Conservation (phyloP, 202 grass and related monocot genomes). For the Saccharum hybrid region DNA sequence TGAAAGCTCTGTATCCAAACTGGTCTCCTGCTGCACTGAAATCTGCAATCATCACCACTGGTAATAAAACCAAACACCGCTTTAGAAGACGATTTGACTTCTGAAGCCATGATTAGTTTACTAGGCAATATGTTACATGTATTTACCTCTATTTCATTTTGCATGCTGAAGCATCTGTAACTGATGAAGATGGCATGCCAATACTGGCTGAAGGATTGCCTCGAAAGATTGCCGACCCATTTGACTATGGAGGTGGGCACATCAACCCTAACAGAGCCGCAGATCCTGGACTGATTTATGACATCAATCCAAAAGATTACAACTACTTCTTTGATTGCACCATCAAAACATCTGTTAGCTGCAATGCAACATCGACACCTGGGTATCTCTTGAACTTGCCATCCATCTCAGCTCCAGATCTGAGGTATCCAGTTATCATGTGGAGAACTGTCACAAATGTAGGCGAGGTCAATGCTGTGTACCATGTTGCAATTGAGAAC, state of each 20-base stretch:
- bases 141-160: neutral
- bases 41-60: constrained; percentile 70
- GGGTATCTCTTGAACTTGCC: constrained; percentile 49
- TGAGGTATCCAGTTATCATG: constrained; percentile 21
- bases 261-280: constrained; percentile 50
- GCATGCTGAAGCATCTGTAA: constrained; percentile 48
- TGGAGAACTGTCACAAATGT: constrained; percentile 52
- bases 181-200: constrained; percentile 36
- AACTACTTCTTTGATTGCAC: constrained; percentile 46
- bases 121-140: too few relatives aligned
- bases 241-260: constrained; percentile 64
- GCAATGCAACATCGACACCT: neutral
- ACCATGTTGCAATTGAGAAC: constrained; percentile 36
- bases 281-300: constrained; percentile 50
- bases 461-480: constrained; percentile 34
- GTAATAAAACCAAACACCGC: constrained; percentile 12
- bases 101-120: too few relatives aligned
- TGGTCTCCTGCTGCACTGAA: constrained; percentile 70
- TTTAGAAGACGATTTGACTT: too few relatives aligned
- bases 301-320: constrained; percentile 53
- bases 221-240: constrained; percentile 61
- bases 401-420: constrained; percentile 52
- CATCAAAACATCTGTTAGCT: neutral
- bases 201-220: constrained; percentile 50
- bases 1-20: constrained; percentile 57